Conservation (phyloP, 2,329 filamentous ascomycete species). For the Blastomyces parvus region DNA sequence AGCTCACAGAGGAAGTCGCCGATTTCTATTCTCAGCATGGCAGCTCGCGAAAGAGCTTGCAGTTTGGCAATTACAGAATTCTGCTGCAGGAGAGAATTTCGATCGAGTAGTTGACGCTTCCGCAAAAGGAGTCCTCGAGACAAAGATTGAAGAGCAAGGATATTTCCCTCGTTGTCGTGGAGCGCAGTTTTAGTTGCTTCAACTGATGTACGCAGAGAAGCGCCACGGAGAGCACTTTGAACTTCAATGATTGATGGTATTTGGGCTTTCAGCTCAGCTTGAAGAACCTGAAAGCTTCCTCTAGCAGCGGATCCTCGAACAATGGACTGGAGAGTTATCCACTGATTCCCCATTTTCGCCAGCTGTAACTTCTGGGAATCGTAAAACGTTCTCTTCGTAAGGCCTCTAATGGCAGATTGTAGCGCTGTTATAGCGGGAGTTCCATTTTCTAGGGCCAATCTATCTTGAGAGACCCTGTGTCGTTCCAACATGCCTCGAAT, state of each 20-base stretch:
- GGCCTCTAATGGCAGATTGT: conserved; percentile 8
- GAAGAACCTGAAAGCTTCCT: conserved; percentile 21
- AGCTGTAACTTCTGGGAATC: conserved; percentile 34
- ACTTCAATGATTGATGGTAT: conserved; percentile 22
- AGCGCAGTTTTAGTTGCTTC: conserved; percentile 32
- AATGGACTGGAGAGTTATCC: conserved; percentile 38
- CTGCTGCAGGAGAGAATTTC: conserved; percentile 25
- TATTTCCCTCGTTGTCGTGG: conserved; percentile 32
- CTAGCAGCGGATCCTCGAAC: conserved; percentile 33
- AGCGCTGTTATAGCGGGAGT: conserved; percentile 24
- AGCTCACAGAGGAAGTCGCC: conserved; percentile 57
- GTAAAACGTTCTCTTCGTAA: conserved; percentile 31
- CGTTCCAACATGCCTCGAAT: conserved; percentile 29
- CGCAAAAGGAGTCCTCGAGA: conserved; percentile 37
- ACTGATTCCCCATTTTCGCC: conserved; percentile 32
- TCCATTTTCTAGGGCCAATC: conserved; percentile 22
- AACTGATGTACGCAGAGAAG: conserved; percentile 25
- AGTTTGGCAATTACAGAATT: conserved; percentile 26
- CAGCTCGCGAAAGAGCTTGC: conserved; percentile 35
- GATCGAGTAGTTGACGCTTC: conserved; percentile 24
- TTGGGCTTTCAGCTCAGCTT: conserved; percentile 24
- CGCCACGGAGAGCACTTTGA: conserved; percentile 29
- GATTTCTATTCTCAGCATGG: conserved; percentile 32
- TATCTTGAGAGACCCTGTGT: conserved; percentile 20
- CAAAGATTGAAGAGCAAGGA: conserved; percentile 45